Percentiles rank a stretch among this genome's conserved stretches.
These are phyloP conservation scores for Cyclanthera cordifolia DNA, from an alignment of 306 rosid species.

Conservation along the genomic window DNA sequence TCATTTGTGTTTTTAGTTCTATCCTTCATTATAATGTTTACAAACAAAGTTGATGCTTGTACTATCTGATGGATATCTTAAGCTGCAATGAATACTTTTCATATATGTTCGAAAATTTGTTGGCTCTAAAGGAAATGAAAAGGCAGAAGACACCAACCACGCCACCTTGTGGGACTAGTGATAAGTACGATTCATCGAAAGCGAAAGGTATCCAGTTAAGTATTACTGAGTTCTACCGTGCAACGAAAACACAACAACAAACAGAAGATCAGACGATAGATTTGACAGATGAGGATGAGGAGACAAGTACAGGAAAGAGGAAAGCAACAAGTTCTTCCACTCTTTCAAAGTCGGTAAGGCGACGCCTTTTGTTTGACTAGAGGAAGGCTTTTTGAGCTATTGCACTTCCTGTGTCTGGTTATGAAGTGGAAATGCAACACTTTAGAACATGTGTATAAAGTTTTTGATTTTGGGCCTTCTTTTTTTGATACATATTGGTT, in stretches of 20 bases:
- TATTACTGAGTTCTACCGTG: conserved; percentile 62
- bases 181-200: conserved; percentile 25
- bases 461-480: background rate
- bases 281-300: conserved; percentile 22
- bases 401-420: background rate
- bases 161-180: conserved; percentile 26
- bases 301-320: conserved; percentile 33
- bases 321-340: conserved; percentile 24
- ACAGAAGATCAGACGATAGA: conserved; percentile 25
- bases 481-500: background rate
- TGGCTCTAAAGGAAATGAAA: conserved; percentile 49
- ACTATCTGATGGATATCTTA: background rate
- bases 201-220: conserved; percentile 34
- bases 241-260: conserved; percentile 35
- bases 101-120: conserved; percentile 24
- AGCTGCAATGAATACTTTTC: background rate
- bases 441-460: background rate
- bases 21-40: background rate
- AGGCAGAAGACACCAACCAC: conserved; percentile 27
- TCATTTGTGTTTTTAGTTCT: background rate
- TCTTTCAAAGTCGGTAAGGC: conserved; percentile 60
- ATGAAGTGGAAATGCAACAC: background rate
- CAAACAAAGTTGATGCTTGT: background rate
- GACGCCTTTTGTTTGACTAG: conserved; percentile 70
- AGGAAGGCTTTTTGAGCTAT: conserved; percentile 8